Conservation (phyloP, 2,329 filamentous ascomycete species). For the Aspergillus japonicus region DNA sequence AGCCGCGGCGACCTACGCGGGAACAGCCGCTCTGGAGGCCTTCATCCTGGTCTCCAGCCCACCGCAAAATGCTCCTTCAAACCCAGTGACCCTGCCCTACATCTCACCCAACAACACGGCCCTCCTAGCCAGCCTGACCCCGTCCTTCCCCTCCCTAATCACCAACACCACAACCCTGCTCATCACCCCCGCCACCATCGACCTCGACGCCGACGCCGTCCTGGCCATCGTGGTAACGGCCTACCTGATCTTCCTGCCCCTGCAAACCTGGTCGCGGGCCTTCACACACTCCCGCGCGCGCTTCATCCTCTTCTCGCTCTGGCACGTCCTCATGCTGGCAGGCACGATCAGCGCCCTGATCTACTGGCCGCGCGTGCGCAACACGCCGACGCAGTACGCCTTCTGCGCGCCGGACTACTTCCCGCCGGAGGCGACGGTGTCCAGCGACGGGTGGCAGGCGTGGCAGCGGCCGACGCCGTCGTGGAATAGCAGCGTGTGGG, state of each 20-base stretch:
- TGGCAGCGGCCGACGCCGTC: conserved; percentile 23
- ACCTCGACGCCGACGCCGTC: conserved; percentile 34
- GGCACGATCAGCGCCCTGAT: conserved; percentile 31
- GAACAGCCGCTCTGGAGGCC: conserved; percentile 31
- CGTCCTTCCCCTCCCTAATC: conserved; percentile 22
- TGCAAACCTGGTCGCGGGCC: conserved; percentile 35
- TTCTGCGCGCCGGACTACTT: conserved; percentile 32
- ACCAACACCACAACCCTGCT: conserved; percentile 19
- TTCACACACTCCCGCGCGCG: conserved; percentile 27
- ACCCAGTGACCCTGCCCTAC: conserved; percentile 26
- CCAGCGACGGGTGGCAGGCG: conserved; percentile 29
- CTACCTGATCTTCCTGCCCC: conserved; percentile 34
- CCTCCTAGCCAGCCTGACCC: neutral
- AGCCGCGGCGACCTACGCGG: conserved; percentile 34
- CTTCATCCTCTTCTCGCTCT: conserved; percentile 29
- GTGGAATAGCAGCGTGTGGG: conserved; percentile 34
- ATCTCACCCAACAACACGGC: conserved; percentile 17
- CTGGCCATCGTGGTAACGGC: conserved; percentile 35
- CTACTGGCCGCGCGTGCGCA: conserved; percentile 20
- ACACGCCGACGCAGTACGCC: conserved; percentile 28
- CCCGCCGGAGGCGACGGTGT: conserved; percentile 17
- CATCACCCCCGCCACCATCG: conserved; percentile 30
- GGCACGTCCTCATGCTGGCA: conserved; percentile 34
- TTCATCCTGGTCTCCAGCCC: conserved; percentile 31
- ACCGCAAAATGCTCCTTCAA: conserved; percentile 7